These are phyloP conservation scores for Teunomyces lycoperdinae DNA, from an alignment of 805 yeast species.

Conservation along the genomic window DNA sequence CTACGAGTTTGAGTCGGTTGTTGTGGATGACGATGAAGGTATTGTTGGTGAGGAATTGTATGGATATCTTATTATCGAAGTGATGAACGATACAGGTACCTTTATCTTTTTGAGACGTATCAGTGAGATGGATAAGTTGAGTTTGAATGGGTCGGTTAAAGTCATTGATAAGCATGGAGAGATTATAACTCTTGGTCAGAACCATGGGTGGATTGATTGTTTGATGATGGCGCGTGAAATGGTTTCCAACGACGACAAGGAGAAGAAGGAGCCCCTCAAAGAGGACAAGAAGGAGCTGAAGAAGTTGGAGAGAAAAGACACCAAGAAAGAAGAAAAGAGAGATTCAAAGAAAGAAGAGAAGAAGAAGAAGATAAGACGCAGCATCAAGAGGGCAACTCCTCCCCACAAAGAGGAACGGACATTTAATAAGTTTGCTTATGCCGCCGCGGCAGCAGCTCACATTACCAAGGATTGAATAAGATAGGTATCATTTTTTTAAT, in stretches of 20 bases:
- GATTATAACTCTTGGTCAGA: slow-evolving; percentile 41
- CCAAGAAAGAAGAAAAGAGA: slow-evolving; percentile 1
- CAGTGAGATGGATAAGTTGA: slow-evolving; percentile 36
- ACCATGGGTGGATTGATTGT: slow-evolving; percentile 68
- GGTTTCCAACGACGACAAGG: slow-evolving; percentile 10
- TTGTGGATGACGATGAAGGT: slow-evolving; percentile 19
- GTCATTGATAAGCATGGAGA: slow-evolving; percentile 25
- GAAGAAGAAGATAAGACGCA: neutral
- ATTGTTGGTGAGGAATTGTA: slow-evolving; percentile 36
- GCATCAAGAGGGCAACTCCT: neutral
- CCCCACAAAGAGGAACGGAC: slow-evolving; percentile 7
- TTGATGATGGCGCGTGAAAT: slow-evolving; percentile 63
- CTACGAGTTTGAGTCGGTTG: slow-evolving; percentile 55
- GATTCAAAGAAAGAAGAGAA: slow-evolving; percentile 4
- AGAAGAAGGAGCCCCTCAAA: neutral
- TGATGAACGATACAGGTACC: slow-evolving; percentile 49
- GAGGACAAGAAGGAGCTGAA: neutral
- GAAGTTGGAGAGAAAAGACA: neutral
- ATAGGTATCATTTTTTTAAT: neutral
- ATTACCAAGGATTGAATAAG: slow-evolving; percentile 11
- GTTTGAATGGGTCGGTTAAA: slow-evolving; percentile 20
- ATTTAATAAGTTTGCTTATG: slow-evolving; percentile 39
- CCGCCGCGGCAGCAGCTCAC: slow-evolving; percentile 47
- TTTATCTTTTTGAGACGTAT: slow-evolving; percentile 49
- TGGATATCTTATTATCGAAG: slow-evolving; percentile 66